Conservation (phyloP, 1,139 yeast species). For the Yamadazyma atlantica region DNA sequence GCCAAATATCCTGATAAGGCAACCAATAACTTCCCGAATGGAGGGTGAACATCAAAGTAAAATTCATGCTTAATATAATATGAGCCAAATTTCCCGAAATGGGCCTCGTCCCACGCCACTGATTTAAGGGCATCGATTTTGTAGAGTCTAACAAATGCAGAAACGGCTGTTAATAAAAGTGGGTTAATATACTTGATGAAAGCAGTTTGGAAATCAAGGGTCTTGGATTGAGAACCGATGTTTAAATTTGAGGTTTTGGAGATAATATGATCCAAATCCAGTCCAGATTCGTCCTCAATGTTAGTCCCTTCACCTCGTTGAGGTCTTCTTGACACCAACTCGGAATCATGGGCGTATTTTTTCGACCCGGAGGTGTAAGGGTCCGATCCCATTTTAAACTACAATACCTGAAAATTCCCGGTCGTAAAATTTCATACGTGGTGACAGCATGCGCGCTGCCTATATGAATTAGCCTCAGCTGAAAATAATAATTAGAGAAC, state of each 20-base stretch:
- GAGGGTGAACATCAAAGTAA: conserved; percentile 98
- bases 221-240: conserved; percentile 11
- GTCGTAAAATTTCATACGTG: neutral
- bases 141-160: conserved; percentile 68
- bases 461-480: no score
- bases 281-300: conserved; percentile 9
- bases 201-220: conserved; percentile 7
- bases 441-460: no score
- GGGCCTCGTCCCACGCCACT: conserved; percentile 86
- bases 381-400: neutral
- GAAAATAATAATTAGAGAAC: no score
- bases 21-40: conserved; percentile 94
- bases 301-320: neutral
- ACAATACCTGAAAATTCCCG: no score
- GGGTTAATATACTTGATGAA: conserved; percentile 30
- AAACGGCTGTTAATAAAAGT: conserved; percentile 48
- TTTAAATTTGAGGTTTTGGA: conserved; percentile 26
- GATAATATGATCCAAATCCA: conserved; percentile 27
- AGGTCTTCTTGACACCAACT: conserved; percentile 1
- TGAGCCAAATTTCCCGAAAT: conserved; percentile 93
- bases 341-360: conserved; percentile 1
- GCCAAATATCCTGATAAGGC: conserved; percentile 94
- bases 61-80: conserved; percentile 90
- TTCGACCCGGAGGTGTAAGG: conserved; percentile 6
- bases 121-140: conserved; percentile 58